Evolutionary conservation across 129 eudicot species (phyloP).

Genomic region (Saposhnikovia divaricata): DNA sequence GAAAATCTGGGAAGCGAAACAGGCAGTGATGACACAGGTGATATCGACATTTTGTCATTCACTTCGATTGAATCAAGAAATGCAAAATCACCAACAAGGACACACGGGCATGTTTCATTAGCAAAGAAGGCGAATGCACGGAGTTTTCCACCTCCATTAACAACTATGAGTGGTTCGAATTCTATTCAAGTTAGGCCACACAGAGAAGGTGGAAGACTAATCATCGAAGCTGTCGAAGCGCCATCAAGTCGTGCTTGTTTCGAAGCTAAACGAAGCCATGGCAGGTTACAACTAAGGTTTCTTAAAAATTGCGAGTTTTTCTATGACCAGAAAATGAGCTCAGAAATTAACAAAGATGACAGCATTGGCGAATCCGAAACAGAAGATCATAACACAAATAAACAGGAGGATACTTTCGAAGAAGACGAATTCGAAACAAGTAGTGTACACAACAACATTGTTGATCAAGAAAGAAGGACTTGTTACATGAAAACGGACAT

Average conservation of each 20-base stretch:
- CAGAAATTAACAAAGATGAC: not conserved
- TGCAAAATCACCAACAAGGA: not conserved
- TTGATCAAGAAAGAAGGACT: not conserved
- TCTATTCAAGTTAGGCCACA: conserved; percentile 43
- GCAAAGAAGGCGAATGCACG: conserved; percentile 20
- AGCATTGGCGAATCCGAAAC: not conserved
- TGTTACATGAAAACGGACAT: conserved; percentile 1
- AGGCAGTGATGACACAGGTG: conserved; percentile 49
- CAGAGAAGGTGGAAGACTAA: conserved; percentile 60
- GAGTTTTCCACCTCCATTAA: conserved; percentile 81
- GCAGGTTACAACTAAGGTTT: conserved; percentile 50
- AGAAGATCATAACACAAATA: not conserved
- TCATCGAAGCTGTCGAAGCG: conserved; percentile 48
- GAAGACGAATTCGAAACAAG: conserved; percentile 13
- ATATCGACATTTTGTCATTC: conserved; percentile 19
- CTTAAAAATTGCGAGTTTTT: conserved; percentile 14
- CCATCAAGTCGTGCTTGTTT: conserved; percentile 31
- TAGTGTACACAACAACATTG: not conserved
- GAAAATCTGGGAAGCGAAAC: conserved; percentile 80
- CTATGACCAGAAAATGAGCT: conserved; percentile 4
- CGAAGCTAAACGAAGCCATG: conserved; percentile 60
- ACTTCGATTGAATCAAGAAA: conserved; percentile 6
- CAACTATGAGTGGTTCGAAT: conserved; percentile 47
- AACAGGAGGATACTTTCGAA: not conserved
- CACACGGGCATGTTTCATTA: not conserved